phyloP scores from a whole-genome alignment of 1,284 basidiomycete genomes.

The Ustilago esculenta region DNA sequence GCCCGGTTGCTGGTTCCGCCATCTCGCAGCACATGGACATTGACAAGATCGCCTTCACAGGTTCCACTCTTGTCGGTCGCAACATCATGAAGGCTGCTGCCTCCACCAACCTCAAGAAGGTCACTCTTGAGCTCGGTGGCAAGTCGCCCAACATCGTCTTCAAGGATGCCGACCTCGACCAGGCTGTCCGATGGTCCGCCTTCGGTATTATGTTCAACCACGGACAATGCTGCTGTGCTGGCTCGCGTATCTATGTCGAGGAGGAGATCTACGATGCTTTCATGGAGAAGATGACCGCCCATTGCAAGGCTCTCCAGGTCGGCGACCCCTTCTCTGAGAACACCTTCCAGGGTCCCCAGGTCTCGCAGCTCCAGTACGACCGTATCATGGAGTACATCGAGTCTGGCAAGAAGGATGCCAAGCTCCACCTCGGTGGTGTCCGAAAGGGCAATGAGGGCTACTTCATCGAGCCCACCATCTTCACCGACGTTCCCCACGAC shows the following conservation, averaged over 20 bases:
- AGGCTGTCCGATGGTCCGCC: conserved; percentile 72
- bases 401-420: conserved; percentile 81
- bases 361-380: conserved; percentile 81
- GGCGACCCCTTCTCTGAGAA: conserved; percentile 82
- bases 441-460: conserved; percentile 74
- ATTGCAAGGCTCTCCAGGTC: conserved; percentile 72
- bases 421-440: conserved; percentile 77
- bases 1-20: conserved; percentile 79
- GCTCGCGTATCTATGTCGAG: conserved; percentile 80
- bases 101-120: conserved; percentile 83
- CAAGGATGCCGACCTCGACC: conserved; percentile 70
- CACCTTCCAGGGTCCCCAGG: conserved; percentile 87
- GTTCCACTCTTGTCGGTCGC: conserved; percentile 77
- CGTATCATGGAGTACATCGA: conserved; percentile 90
- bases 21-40: conserved; percentile 74
- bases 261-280: conserved; percentile 75
- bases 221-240: conserved; percentile 73
- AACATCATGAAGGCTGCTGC: conserved; percentile 81
- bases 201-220: conserved; percentile 81
- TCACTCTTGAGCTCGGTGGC: conserved; percentile 82
- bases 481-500: conserved; percentile 76
- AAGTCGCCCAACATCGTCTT: conserved; percentile 89
- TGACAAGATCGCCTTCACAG: conserved; percentile 73
- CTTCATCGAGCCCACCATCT: conserved; percentile 70
- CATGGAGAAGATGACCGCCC: conserved; percentile 73